A percentile compares a stretch with the other conserved stretches of the same genome.
Conservation (phyloP, 371 early-diverging fungal genomes). For the Funneliformis caledonium region DNA sequence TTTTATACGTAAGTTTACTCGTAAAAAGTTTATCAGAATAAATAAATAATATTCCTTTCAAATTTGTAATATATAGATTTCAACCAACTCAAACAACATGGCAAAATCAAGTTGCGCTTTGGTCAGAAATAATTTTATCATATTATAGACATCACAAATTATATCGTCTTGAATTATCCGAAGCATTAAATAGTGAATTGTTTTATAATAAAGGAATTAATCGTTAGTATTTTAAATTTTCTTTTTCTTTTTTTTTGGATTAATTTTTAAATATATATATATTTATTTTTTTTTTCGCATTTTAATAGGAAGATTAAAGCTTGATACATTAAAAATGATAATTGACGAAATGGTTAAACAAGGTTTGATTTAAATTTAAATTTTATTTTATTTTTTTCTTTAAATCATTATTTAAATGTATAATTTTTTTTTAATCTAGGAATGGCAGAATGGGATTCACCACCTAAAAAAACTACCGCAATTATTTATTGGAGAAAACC, state of each 20-base stretch:
- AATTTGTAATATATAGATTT: slow-evolving; percentile 53
- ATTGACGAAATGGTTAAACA: slow-evolving; percentile 77
- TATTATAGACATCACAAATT: slow-evolving; percentile 70
- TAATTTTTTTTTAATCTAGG: slow-evolving; percentile 47
- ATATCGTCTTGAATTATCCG: slow-evolving; percentile 68
- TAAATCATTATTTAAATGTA: neutral
- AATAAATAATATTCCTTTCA: neutral
- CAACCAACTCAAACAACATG: slow-evolving; percentile 86
- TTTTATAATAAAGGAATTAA: slow-evolving; percentile 73
- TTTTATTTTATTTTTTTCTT: neutral
- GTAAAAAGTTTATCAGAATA: neutral
- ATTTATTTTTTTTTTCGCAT: slow-evolving; percentile 35
- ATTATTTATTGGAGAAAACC: slow-evolving; percentile 87
- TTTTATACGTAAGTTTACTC: slow-evolving; percentile 79
- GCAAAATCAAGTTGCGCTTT: slow-evolving; percentile 79
- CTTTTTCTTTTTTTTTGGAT: neutral
- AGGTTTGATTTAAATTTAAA: slow-evolving; percentile 48
- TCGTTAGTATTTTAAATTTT: slow-evolving; percentile 48
- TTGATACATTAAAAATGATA: slow-evolving; percentile 67
- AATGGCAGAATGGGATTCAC: slow-evolving; percentile 75
- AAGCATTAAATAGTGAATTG: slow-evolving; percentile 60
- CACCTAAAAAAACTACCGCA: slow-evolving; percentile 60
- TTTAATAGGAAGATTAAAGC: slow-evolving; percentile 55
- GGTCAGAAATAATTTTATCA: slow-evolving; percentile 76
- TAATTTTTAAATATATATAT: neutral